Conservation (phyloP, 2,329 filamentous ascomycete species). For the Didymellaceae sp. region DNA sequence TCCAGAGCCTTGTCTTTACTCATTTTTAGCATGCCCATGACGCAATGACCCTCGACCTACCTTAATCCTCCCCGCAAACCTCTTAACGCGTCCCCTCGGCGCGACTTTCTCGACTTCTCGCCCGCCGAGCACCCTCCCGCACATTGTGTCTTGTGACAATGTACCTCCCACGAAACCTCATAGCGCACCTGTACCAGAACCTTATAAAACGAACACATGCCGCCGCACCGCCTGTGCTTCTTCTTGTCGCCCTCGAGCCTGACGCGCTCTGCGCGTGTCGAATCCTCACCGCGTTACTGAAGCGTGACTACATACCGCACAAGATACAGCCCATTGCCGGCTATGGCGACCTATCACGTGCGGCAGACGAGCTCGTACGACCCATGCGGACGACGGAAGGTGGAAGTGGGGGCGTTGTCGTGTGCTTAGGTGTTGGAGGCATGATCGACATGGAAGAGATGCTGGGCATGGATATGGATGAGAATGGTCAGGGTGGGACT, state of each 20-base stretch:
- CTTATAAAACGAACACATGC: slow-evolving; percentile 86
- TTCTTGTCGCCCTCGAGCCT: slow-evolving; percentile 91
- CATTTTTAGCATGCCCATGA: slow-evolving; percentile 15
- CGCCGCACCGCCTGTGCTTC: slow-evolving; percentile 86
- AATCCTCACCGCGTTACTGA: slow-evolving; percentile 90
- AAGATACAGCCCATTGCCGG: slow-evolving; percentile 95
- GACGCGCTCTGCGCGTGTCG: slow-evolving; percentile 95
- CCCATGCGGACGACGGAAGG: slow-evolving; percentile 88
- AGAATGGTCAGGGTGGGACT: slow-evolving; percentile 67
- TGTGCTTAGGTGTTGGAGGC: slow-evolving; percentile 91
- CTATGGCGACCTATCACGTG: slow-evolving; percentile 85
- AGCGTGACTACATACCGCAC: slow-evolving; percentile 96
- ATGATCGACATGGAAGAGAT: slow-evolving; percentile 85
- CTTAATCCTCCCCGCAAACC: slow-evolving; percentile 21
- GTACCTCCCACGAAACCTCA: slow-evolving; percentile 91
- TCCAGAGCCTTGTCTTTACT: slow-evolving; percentile 27
- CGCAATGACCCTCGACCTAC: slow-evolving; percentile 27
- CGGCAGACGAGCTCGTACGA: slow-evolving; percentile 77
- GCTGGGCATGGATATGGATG: slow-evolving; percentile 74
- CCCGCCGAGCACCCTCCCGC: slow-evolving; percentile 22
- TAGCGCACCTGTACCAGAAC: slow-evolving; percentile 90
- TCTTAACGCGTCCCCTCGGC: slow-evolving; percentile 36
- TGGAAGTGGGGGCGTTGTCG: slow-evolving; percentile 84
- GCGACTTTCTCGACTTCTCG: slow-evolving; percentile 24
- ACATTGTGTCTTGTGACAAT: slow-evolving; percentile 57